phyloP scores from a whole-genome alignment of 345 rosid species.

The Tarenaya hassleriana region DNA sequence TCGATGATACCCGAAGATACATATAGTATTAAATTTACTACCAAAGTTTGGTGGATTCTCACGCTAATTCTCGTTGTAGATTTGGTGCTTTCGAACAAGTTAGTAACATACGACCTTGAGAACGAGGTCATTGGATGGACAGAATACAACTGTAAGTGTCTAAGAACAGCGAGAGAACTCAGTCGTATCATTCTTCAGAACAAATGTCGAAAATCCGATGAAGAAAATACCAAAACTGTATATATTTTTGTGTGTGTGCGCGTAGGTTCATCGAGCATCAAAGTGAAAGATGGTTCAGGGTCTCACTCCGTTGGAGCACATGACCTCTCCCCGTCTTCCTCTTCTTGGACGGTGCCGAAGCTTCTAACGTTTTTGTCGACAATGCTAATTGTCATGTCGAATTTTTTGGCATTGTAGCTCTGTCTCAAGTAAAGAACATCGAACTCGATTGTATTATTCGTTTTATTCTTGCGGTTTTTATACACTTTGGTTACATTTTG shows the following conservation, averaged over 20 bases:
- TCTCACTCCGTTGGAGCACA: constrained; percentile 45
- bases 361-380: constrained; percentile 28
- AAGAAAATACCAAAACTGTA: neutral
- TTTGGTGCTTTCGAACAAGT: constrained; percentile 75
- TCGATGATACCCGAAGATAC: no score
- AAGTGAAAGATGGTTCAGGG: constrained; percentile 45
- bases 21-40: no score
- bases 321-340: constrained; percentile 38
- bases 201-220: no score
- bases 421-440: neutral
- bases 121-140: constrained; percentile 82
- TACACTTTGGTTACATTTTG: no score
- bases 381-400: constrained; percentile 32
- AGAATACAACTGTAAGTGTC: constrained; percentile 72
- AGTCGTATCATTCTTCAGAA: no score
- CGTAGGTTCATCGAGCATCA: constrained; percentile 80
- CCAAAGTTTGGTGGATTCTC: no score
- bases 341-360: constrained; percentile 14
- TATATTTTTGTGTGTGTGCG: neutral
- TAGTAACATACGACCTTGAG: constrained; percentile 69
- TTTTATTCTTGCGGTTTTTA: no score
- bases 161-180: no score
- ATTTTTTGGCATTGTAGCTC: constrained; percentile 29
- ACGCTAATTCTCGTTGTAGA: no score
- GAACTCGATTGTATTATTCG: neutral